Percentiles rank a stretch among this genome's conserved stretches.
phyloP scores from a whole-genome alignment of 2,329 filamentous ascomycete species.

The Dactylellina haptotyla region DNA sequence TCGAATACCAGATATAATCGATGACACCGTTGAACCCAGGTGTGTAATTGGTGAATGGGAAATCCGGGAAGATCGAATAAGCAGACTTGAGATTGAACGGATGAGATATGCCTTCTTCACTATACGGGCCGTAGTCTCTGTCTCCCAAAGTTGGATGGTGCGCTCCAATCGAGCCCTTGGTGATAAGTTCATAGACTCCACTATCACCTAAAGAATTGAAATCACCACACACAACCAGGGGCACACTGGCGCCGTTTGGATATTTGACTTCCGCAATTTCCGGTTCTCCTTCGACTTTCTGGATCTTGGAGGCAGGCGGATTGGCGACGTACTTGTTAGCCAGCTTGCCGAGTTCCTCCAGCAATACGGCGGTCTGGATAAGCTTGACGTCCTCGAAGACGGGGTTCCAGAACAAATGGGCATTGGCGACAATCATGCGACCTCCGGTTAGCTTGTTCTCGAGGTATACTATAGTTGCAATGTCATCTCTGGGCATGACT shows the following conservation, averaged over 20 bases:
- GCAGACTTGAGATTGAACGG: slow-evolving; percentile 93
- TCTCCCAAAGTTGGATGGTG: slow-evolving; percentile 82
- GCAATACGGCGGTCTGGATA: slow-evolving; percentile 92
- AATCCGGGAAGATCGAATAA: slow-evolving; percentile 83
- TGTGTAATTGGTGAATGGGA: slow-evolving; percentile 96
- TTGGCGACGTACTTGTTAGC: slow-evolving; percentile 78
- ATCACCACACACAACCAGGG: slow-evolving; percentile 89
- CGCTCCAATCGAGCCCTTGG: slow-evolving; percentile 78
- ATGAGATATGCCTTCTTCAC: slow-evolving; percentile 88
- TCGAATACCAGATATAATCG: slow-evolving; percentile 98
- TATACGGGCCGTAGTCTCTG: slow-evolving; percentile 92
- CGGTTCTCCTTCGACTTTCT: slow-evolving; percentile 60
- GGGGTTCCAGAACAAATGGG: slow-evolving; percentile 95
- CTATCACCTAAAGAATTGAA: slow-evolving; percentile 92
- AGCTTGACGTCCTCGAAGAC: slow-evolving; percentile 92
- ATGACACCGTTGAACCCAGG: slow-evolving; percentile 91
- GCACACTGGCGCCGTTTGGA: slow-evolving; percentile 84
- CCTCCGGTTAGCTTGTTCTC: slow-evolving; percentile 92
- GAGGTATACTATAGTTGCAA: slow-evolving; percentile 89
- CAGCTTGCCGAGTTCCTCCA: slow-evolving; percentile 88
- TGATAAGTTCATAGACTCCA: slow-evolving; percentile 89
- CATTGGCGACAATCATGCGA: slow-evolving; percentile 90
- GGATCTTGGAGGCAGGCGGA: slow-evolving; percentile 47
- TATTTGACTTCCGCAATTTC: slow-evolving; percentile 74
- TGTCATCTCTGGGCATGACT: slow-evolving; percentile 98